Evolutionary conservation across 176 grass and related monocot genomes (phyloP).

Genomic region (bread wheat (Triticum aestivum)): IWGSC_CS_RefSeq_v2.1 NC_057798.1:73736335-73736834

Average conservation of each 20-base stretch:
- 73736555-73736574: conserved; percentile 77
- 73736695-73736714: conserved; percentile 63
- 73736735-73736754: conserved; percentile 82
- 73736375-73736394: conserved; percentile 86
- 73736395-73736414: conserved; percentile 84
- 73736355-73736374: conserved; percentile 95
- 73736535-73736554: conserved; percentile 76
- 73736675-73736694: conserved; percentile 52
- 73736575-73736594: conserved; percentile 51
- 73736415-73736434: conserved; percentile 72
- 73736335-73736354: conserved; percentile 95
- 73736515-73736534: conserved; percentile 78
- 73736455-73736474: conserved; percentile 96
- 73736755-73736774: conserved; percentile 73
- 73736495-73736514: conserved; percentile 55
- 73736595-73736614: conserved; percentile 35
- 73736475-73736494: conserved; percentile 75
- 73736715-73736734: conserved; percentile 80
- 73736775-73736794: conserved; percentile 68
- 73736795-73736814: conserved; percentile 84
- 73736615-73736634: conserved; percentile 25
- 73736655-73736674: conserved; percentile 25
- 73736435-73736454: conserved; percentile 78
- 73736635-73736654: conserved; percentile 31
- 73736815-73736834: conserved; percentile 78